Evolutionary conservation across 345 rosid genomes (phyloP), one percentile per base, ranked within the genome.

Genomic region (Raphanus raphanistrum): DNA sequence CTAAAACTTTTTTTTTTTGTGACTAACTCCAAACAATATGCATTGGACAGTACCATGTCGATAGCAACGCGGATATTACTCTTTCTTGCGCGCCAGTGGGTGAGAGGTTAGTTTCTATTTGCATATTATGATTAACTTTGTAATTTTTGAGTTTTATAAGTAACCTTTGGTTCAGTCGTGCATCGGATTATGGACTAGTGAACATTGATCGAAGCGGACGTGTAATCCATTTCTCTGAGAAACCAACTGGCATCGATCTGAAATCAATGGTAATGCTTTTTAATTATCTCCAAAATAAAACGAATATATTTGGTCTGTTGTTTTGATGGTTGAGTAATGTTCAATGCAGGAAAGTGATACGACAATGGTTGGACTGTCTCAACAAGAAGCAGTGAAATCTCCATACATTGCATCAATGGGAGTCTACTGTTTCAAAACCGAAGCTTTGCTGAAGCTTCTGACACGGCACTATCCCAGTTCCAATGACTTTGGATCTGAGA

Each of bases 371-470:
- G 97, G 98, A 45, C 82, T 92, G 58, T 82, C 95, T 76, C 86
- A 80, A 0, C 86, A 86, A 79, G 93, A 90, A 60, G 95, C 98
- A 10, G 54, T 57, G 68, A 68, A 76, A 68, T 82, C 84, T 55
- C 97, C 97, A 12, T 92, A 88, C 67, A 85, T 90, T 60, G 98
- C 98, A 72, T 92, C 98, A 16, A 94, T 94, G 98, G 98, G 97
- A 81, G 91, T 94, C 54, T 92, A 94, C 43, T 81, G 90, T 60
- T 92, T 94, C 79, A 89, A 85, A 85, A 94, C 93, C 0, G 93
- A 87, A 63, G 68, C 84, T n/a, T 68, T 94, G 66, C 79, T 92
- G 50, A 88, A 90, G 68, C 91, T 92, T 77, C 80, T 94, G 78
- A 92, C 86, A 72, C 75, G 86, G 88, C 84, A 85, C 67, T 94